phyloP scores from a whole-genome alignment of 192 early-diverging fungal species.

The Thamnidium elegans region DNA sequence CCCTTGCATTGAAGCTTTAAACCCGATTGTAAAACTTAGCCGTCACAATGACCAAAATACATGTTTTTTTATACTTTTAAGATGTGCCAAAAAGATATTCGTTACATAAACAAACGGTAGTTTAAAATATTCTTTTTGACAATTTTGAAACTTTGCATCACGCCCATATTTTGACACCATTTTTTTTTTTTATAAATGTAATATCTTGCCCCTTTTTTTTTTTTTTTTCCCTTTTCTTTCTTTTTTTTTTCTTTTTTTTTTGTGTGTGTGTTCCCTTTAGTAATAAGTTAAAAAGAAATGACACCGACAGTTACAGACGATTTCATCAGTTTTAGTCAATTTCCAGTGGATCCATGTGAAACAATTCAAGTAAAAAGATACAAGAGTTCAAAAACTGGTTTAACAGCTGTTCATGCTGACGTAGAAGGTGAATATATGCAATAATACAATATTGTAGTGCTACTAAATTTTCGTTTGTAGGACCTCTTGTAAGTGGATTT shows the following conservation, averaged over 20 bases:
- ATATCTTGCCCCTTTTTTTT: slow-evolving; percentile 8
- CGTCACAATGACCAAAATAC: no score
- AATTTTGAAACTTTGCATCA: slow-evolving; percentile 5
- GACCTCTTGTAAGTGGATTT: slow-evolving; percentile 53
- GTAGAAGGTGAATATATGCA: slow-evolving; percentile 38
- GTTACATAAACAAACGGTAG: no score
- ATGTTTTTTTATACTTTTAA: no score
- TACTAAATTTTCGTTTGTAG: slow-evolving; percentile 20
- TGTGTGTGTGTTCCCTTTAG: no score
- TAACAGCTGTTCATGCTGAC: slow-evolving; percentile 50
- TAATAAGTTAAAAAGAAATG: background rate
- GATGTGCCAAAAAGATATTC: no score
- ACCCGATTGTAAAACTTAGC: no score
- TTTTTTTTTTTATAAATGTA: background rate
- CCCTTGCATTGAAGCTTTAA: no score
- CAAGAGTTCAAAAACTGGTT: slow-evolving; percentile 43
- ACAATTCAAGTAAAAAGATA: slow-evolving; percentile 51
- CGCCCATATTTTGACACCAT: background rate
- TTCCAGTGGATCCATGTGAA: slow-evolving; percentile 42
- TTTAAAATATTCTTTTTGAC: no score
- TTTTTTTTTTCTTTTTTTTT: slow-evolving; percentile 1
- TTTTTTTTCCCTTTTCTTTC: slow-evolving; percentile 9
- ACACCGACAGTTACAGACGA: slow-evolving; percentile 11
- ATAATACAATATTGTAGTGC: background rate
- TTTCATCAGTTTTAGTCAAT: slow-evolving; percentile 28